Conservation (phyloP, 768 basidiomycete genomes). For the Auricularia sp. region DNA sequence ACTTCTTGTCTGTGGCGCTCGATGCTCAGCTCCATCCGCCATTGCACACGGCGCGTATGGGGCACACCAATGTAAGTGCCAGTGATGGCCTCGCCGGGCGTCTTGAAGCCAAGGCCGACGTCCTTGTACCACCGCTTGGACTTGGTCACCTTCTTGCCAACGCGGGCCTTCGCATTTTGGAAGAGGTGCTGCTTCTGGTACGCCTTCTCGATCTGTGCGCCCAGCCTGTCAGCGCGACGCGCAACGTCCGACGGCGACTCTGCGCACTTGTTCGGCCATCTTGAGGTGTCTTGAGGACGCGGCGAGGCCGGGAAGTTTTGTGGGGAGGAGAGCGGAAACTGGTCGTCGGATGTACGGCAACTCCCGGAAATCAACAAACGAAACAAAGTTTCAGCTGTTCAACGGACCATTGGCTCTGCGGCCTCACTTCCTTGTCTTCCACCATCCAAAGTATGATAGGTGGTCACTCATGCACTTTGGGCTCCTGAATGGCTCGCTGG, state of each 20-base stretch:
- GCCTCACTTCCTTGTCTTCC: not conserved
- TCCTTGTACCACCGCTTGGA: constrained; percentile 99
- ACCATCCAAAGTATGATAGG: not conserved
- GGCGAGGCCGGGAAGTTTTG: constrained; percentile 20
- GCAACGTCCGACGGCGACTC: not conserved
- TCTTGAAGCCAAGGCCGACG: constrained; percentile 94
- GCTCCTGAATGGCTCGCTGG: too few relatives aligned
- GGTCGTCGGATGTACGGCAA: not conserved
- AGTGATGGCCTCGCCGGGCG: constrained; percentile 87
- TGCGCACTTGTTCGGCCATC: constrained; percentile 33
- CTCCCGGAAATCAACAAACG: not conserved
- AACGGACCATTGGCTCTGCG: not conserved
- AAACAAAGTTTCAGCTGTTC: not conserved
- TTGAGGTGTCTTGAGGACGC: constrained; percentile 17
- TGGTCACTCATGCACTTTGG: too few relatives aligned
- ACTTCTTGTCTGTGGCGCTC: constrained; percentile 81
- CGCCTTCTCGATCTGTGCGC: constrained; percentile 80
- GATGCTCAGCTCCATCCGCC: not conserved
- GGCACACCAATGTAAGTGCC: constrained; percentile 91
- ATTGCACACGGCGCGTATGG: constrained; percentile 2
- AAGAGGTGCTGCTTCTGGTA: constrained; percentile 98
- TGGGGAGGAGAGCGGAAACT: not conserved
- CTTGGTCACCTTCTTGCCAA: constrained; percentile 87
- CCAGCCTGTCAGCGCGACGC: constrained; percentile 3
- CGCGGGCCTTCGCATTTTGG: constrained; percentile 90